Base-by-base conservation (phyloP, 495 filamentous ascomycete genomes). In the Poronia punctata region DNA sequence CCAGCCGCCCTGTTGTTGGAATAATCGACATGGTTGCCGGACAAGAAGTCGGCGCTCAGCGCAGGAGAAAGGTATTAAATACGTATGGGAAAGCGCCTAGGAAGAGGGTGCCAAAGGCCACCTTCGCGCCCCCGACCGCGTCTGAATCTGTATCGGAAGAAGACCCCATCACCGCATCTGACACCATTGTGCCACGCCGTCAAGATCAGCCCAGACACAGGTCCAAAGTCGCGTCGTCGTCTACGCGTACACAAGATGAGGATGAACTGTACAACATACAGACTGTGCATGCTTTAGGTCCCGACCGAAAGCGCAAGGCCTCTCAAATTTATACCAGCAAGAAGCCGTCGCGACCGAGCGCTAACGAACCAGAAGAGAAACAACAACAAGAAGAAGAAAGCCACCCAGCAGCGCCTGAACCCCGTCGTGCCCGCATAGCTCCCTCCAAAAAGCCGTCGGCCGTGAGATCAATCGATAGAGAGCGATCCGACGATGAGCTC, bases 21-120 rank as follows among this genome's bases (percentile, higher is more conserved):
- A n/a, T n/a, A n/a, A n/a, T n/a, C n/a, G 54, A 30, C 34, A 64
- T 67, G 63, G 54, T 53, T 10, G 57, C 32, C 7, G 55, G 52
- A 30, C 53, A 48, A 18, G 64, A 67, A 20, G 52, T 54, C 27
- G 57, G 60, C 38, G 59, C 59, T 42, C 50, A 53, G 20, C 55
- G 61, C 35, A 64, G 60, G 40, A 63, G 50, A 45, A 57, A 50
- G 32, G 24, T 28, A 19, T 35, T 58, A 18, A 56, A 43, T 10
- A 70, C 67, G 7, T 70, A 70, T 43, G 67, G 67, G 25, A 68
- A 61, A 24, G 48, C 51, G 20, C 30, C 49, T 5, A 61, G 50
- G 35, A 59, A 43, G 48, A 52, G 61, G 36, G 24, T 46, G 25
- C 45, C 53, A 11, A 43, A 63, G 15, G 39, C 58, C 11, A 37